phyloP scores from a whole-genome alignment of 208 protist species.

The Kentomonas sorsogonicus region DNA sequence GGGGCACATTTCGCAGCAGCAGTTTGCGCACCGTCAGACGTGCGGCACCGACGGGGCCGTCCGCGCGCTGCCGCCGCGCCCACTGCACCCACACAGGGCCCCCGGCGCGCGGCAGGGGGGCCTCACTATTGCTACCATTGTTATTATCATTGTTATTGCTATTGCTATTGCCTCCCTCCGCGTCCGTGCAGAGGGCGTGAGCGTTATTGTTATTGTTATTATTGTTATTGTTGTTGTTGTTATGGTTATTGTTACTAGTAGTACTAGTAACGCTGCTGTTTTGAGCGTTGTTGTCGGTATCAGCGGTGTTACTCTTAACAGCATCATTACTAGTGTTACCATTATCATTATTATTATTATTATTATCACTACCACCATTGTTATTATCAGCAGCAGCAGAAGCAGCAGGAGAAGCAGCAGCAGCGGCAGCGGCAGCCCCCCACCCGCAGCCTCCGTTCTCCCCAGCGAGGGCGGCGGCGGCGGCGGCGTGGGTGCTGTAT shows the following conservation, averaged over 20 bases:
- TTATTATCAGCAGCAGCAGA: neutral
- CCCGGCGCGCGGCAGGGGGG: slow-evolving; percentile 12
- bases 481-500: slow-evolving; percentile 20
- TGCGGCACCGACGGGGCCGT: slow-evolving; percentile 20
- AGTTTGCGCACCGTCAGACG: slow-evolving; percentile 34
- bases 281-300: no score
- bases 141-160: no score
- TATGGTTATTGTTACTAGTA: no score
- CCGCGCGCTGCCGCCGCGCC: slow-evolving; percentile 34
- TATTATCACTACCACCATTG: slow-evolving; percentile 5
- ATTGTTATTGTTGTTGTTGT: no score
- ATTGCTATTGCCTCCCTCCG: no score
- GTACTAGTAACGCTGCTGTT: no score
- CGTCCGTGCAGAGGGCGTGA: no score
- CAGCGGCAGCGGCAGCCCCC: no score
- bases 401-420: neutral
- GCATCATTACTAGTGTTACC: no score
- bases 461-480: slow-evolving; percentile 17
- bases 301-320: no score
- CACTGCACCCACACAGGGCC: slow-evolving; percentile 24
- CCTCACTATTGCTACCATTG: neutral
- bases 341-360: slow-evolving; percentile 3
- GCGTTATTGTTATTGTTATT: no score
- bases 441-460: no score
- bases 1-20: slow-evolving; percentile 47